Conservation (phyloP, 2,329 filamentous ascomycete species). For the Colletotrichum spinosum region DNA sequence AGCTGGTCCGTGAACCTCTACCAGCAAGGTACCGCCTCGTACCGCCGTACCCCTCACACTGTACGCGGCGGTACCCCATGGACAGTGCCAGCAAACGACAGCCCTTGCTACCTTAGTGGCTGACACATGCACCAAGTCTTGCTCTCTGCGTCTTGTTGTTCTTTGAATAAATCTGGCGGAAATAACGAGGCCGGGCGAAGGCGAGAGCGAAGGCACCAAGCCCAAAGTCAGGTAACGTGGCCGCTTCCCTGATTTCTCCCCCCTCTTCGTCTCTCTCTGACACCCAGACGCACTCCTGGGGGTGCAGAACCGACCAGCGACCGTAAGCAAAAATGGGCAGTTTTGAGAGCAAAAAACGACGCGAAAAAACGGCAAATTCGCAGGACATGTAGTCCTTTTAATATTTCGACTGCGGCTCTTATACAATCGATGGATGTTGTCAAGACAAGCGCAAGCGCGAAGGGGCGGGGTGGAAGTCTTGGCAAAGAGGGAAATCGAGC, state of each 20-base stretch:
- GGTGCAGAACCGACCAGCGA: slow-evolving; percentile 3
- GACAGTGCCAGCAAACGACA: slow-evolving; percentile 5
- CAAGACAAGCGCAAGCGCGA: slow-evolving; percentile 38
- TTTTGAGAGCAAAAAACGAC: slow-evolving; percentile 31
- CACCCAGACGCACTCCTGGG: slow-evolving; percentile 28
- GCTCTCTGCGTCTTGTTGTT: slow-evolving; percentile 13
- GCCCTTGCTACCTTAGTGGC: slow-evolving; percentile 17
- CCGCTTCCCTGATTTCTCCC: slow-evolving; percentile 32
- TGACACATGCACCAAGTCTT: slow-evolving; percentile 33
- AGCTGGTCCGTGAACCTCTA: too few species aligned
- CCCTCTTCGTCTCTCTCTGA: neutral
- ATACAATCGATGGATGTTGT: slow-evolving; percentile 35
- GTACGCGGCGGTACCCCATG: slow-evolving; percentile 3
- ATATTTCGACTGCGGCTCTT: slow-evolving; percentile 32
- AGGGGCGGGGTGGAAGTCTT: slow-evolving; percentile 38
- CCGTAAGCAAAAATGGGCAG: slow-evolving; percentile 7
- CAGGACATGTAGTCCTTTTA: slow-evolving; percentile 7
- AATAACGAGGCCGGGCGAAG: slow-evolving; percentile 23
- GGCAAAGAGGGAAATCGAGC: slow-evolving; percentile 36
- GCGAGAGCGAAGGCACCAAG: slow-evolving; percentile 16
- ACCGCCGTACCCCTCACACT: slow-evolving; percentile 2
- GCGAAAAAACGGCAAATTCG: slow-evolving; percentile 28
- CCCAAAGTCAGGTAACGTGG: slow-evolving; percentile 16
- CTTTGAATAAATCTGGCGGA: slow-evolving; percentile 22
- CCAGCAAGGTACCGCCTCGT: neutral